Evolutionary conservation across 164 flowering plant genomes (phyloP), one percentile per base, ranked within the genome.

Genomic region (Vitis cinerea): DNA sequence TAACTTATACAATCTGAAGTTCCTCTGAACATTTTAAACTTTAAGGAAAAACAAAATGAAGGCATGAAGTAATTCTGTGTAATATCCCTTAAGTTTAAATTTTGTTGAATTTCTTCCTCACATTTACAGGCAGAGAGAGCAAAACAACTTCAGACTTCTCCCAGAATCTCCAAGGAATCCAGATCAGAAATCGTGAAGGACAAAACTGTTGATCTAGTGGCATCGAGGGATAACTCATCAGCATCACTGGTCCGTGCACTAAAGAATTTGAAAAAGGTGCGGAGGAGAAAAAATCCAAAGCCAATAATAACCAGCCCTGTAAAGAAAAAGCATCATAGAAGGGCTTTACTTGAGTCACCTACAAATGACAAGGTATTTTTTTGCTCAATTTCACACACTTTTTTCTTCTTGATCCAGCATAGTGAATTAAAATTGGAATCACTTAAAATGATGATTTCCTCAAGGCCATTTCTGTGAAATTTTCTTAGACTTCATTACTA

Each of bases 61-160:
- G 6, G 7, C 6, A 37, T 37, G 4, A 37, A 37, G 44, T 37
- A 2, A 6, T 37, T 37, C 44, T 37, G 44, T 37, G 4, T 37
- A 3, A 37, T 37, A 6, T 37, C 44, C 44, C 7, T 37, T 3
- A 37, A 37, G 44, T 37, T 66, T 29, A 30, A 60, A 59, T 51
- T 23, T 64, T 69, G 14, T 37, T 37, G 44, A 37, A 51, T n/a
- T 51, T 64, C 51, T 29, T 54, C 37, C 19, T 2, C 11, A 14
- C 50, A 1, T 59, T 67, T 64, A 31, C 78, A 83, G 84, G 79
- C 63, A 54, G 83, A 75, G 63, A 50, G 72, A 62, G 67, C 37
- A 69, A 48, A 70, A 58, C 71, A 78, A 30, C 31, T 27, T 63
- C 63, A 61, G 17, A 58, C 50, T 68, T 29, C 77, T 66, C 61